These are phyloP conservation scores for Cyberlindnera nakhonratchasimensis DNA, from an alignment of 805 yeast genomes.

Conservation along the genomic window DNA sequence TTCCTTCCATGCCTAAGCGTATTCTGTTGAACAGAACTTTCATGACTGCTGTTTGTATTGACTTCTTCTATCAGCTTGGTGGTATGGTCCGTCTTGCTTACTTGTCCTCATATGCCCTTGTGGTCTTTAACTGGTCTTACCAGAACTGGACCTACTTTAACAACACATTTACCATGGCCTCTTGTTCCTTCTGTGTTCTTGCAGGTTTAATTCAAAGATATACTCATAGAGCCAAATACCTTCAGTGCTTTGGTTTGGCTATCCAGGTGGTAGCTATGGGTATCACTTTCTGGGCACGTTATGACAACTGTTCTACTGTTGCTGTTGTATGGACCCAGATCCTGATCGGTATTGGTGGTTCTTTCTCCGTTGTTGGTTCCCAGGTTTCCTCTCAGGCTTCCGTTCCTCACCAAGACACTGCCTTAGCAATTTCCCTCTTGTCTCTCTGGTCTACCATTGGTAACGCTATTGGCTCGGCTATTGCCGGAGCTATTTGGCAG, in stretches of 20 bases:
- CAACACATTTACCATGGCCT: conserved; percentile 35
- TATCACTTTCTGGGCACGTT: conserved; percentile 29
- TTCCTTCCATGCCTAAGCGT: conserved; percentile 37
- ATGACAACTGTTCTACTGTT: conserved; percentile 17
- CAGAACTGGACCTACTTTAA: conserved; percentile 37
- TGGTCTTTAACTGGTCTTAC: conserved; percentile 31
- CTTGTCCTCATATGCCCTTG: conserved; percentile 34
- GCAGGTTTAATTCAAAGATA: conserved; percentile 35
- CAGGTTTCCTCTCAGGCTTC: conserved; percentile 39
- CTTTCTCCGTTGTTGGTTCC: conserved; percentile 35
- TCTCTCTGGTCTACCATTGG: conserved; percentile 36
- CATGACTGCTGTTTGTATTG: conserved; percentile 33
- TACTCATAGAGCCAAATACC: conserved; percentile 36
- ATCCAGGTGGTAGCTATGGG: conserved; percentile 36
- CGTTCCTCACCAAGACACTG: conserved; percentile 40
- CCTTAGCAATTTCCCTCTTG: conserved; percentile 37
- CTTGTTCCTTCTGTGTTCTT: conserved; percentile 37
- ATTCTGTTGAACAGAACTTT: conserved; percentile 37
- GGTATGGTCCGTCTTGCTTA: conserved; percentile 31
- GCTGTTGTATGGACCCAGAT: conserved; percentile 34
- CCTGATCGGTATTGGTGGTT: conserved; percentile 39
- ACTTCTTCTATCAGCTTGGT: conserved; percentile 32
- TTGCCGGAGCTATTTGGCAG: conserved; percentile 38
- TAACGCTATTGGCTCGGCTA: conserved; percentile 38
- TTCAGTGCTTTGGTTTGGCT: conserved; percentile 33